phyloP scores from a whole-genome alignment of 208 protist species.

The Leishmania arabica region DNA sequence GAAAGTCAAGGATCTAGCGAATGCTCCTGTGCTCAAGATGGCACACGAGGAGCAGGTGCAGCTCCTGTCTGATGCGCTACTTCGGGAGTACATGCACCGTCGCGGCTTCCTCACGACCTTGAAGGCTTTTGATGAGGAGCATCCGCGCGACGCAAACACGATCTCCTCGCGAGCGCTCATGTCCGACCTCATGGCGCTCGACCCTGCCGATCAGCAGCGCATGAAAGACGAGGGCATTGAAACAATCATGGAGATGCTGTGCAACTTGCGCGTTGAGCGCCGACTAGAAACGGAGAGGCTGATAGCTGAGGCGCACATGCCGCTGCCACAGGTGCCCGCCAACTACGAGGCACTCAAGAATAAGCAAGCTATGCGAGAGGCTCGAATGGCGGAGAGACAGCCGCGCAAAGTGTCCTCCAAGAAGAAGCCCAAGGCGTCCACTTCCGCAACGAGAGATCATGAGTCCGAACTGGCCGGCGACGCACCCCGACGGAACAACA shows the following conservation, averaged over 20 bases:
- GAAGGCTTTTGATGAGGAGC: conserved; percentile 82
- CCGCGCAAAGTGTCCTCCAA: conserved; percentile 20
- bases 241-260: conserved; percentile 94
- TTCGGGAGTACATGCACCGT: conserved; percentile 93
- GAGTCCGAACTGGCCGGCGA: not conserved
- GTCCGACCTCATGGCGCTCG: conserved; percentile 85
- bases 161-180: conserved; percentile 89
- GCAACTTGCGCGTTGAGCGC: conserved; percentile 75
- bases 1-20: conserved; percentile 50
- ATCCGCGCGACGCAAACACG: conserved; percentile 74
- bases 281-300: conserved; percentile 54
- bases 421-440: conserved; percentile 16
- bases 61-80: conserved; percentile 81
- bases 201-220: conserved; percentile 38
- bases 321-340: conserved; percentile 55
- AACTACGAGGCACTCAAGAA: conserved; percentile 34
- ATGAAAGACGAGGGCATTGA: conserved; percentile 79
- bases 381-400: conserved; percentile 34
- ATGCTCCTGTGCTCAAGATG: conserved; percentile 69
- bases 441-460: not conserved
- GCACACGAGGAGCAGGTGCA: conserved; percentile 81
- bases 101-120: conserved; percentile 84
- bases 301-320: conserved; percentile 33
- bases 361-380: conserved; percentile 15
- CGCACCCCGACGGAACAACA: not conserved